Percentiles rank a stretch among this genome's conserved stretches.
Evolutionary conservation across 2,329 filamentous ascomycete genomes (phyloP).

Genomic region (Leptographium lundbergii): DNA sequence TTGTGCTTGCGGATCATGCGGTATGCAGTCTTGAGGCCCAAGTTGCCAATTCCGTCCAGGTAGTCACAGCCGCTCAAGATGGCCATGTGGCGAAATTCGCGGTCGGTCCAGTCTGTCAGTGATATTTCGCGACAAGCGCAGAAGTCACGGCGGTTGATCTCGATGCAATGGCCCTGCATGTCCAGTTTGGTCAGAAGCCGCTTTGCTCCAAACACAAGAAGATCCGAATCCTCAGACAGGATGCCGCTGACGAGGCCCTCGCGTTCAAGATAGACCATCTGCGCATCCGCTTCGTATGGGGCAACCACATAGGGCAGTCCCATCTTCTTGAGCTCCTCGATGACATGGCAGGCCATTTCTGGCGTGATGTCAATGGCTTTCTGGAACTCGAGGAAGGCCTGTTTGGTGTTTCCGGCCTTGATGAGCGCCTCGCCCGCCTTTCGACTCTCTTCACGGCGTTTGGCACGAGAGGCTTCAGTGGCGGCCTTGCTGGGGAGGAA

Average conservation of each 20-base stretch:
- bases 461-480: slow-evolving; percentile 69
- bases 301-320: slow-evolving; percentile 82
- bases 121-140: slow-evolving; percentile 79
- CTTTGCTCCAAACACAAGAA: slow-evolving; percentile 89
- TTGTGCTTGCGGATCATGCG: slow-evolving; percentile 84
- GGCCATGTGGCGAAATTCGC: slow-evolving; percentile 86
- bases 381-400: slow-evolving; percentile 78
- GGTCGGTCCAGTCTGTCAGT: slow-evolving; percentile 81
- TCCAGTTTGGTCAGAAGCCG: slow-evolving; percentile 87
- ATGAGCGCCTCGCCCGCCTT: slow-evolving; percentile 66
- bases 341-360: slow-evolving; percentile 83
- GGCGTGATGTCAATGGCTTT: slow-evolving; percentile 94
- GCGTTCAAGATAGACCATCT: slow-evolving; percentile 85
- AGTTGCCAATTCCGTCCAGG: slow-evolving; percentile 67
- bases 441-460: slow-evolving; percentile 64
- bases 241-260: slow-evolving; percentile 77
- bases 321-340: slow-evolving; percentile 77
- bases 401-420: slow-evolving; percentile 64
- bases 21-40: slow-evolving; percentile 90
- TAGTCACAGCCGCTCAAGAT: slow-evolving; percentile 97
- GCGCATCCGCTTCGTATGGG: slow-evolving; percentile 95
- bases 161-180: slow-evolving; percentile 83
- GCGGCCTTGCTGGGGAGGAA: slow-evolving; percentile 84
- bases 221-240: slow-evolving; percentile 89
- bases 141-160: slow-evolving; percentile 83